Conservation (phyloP, 164 flowering plant genomes). For the Liquidambar formosana region DNA sequence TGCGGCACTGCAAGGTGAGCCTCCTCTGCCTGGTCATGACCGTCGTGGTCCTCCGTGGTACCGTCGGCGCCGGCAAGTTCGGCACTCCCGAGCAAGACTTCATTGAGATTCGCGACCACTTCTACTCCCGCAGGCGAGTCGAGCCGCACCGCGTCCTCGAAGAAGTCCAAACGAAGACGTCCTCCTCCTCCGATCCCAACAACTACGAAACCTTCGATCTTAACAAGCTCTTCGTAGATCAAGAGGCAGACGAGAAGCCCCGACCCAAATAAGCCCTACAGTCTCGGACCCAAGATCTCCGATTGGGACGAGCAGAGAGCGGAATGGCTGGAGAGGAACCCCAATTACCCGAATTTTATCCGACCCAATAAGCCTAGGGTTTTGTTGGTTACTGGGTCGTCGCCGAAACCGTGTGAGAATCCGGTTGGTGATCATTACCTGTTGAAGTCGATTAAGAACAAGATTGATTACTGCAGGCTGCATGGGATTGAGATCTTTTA, state of each 20-base stretch:
- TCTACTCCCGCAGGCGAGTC: slow-evolving; percentile 38
- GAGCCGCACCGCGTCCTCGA: slow-evolving; percentile 68
- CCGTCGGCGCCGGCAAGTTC: slow-evolving; percentile 78
- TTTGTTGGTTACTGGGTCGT: slow-evolving; percentile 56
- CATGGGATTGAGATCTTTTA: slow-evolving; percentile 59
- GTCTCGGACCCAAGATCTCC: slow-evolving; percentile 44
- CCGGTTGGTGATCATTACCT: slow-evolving; percentile 63
- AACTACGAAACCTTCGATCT: slow-evolving; percentile 42
- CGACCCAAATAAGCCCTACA: slow-evolving; percentile 49
- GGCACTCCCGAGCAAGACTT: slow-evolving; percentile 82
- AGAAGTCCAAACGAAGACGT: slow-evolving; percentile 37
- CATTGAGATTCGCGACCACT: slow-evolving; percentile 52
- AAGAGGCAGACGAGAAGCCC: slow-evolving; percentile 45
- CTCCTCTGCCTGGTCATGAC: slow-evolving; percentile 71
- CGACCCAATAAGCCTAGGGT: slow-evolving; percentile 44
- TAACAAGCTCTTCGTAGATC: slow-evolving; percentile 39
- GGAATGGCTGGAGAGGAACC: slow-evolving; percentile 42
- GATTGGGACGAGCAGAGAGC: slow-evolving; percentile 51
- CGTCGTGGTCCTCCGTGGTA: slow-evolving; percentile 72
- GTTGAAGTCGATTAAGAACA: slow-evolving; percentile 52
- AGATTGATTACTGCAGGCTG: slow-evolving; percentile 57
- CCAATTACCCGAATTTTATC: slow-evolving; percentile 35
- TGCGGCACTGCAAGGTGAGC: slow-evolving; percentile 64
- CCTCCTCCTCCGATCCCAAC: slow-evolving; percentile 14
- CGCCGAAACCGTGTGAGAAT: slow-evolving; percentile 55